Evolutionary conservation across 2,329 filamentous ascomycete species (phyloP).

Genomic region (Alternaria sp.): DNA sequence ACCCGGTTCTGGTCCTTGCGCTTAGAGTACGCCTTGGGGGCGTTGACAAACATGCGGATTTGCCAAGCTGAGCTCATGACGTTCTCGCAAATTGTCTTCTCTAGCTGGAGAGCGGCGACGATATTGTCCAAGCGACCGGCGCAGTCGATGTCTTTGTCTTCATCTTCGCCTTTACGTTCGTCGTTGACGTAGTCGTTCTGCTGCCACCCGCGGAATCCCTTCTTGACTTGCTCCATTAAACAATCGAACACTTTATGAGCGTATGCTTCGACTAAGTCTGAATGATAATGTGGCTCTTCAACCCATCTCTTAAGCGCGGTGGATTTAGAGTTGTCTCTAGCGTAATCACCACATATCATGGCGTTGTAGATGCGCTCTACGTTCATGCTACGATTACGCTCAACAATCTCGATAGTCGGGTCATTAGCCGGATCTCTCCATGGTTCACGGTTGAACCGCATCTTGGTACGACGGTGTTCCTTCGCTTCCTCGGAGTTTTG

Average conservation of each 20-base stretch:
- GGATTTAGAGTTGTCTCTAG: conserved; percentile 42
- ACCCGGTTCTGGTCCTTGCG: conserved; percentile 47
- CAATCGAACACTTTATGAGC: conserved; percentile 48
- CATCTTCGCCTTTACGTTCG: conserved; percentile 47
- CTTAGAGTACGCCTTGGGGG: conserved; percentile 45
- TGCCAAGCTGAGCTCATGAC: conserved; percentile 49
- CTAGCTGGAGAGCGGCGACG: conserved; percentile 42
- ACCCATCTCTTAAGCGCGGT: conserved; percentile 50
- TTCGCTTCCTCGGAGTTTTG: conserved; percentile 31
- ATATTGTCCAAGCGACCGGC: conserved; percentile 42
- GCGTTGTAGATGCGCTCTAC: conserved; percentile 47
- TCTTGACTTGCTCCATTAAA: conserved; percentile 39
- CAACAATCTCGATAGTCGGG: conserved; percentile 32
- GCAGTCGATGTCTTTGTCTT: conserved; percentile 45
- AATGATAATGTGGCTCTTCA: conserved; percentile 38
- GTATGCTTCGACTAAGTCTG: conserved; percentile 44
- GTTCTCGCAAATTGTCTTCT: conserved; percentile 51
- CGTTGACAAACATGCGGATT: conserved; percentile 51
- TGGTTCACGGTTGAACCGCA: conserved; percentile 39
- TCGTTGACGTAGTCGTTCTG: conserved; percentile 50
- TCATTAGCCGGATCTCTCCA: conserved; percentile 38
- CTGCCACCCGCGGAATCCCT: conserved; percentile 47
- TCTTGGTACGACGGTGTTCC: conserved; percentile 35
- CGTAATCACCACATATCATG: conserved; percentile 42
- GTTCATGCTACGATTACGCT: conserved; percentile 27